Evolutionary conservation across 306 rosid genomes (phyloP).

Genomic region (Inga laurina): DNA sequence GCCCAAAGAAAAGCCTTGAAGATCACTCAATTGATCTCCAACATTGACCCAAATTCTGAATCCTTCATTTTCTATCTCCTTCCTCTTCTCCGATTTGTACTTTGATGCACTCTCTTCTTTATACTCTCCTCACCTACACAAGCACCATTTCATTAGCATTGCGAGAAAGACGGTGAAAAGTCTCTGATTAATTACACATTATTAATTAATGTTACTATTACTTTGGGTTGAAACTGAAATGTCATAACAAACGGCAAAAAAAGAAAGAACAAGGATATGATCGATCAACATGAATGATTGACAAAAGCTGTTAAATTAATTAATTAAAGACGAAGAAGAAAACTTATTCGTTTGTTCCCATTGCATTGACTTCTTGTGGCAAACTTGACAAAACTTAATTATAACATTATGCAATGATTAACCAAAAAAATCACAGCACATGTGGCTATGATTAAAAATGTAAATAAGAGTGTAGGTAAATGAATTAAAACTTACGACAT

Average conservation of each 20-base stretch:
- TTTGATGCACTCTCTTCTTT: constrained; percentile 66
- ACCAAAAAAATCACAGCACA: neutral
- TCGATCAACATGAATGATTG: neutral
- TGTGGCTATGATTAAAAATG: neutral
- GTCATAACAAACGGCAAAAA: neutral
- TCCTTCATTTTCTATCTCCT: constrained; percentile 59
- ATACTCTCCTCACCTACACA: constrained; percentile 26
- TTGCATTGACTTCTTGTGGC: neutral
- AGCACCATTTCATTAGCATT: too few relatives aligned
- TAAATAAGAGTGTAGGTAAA: neutral
- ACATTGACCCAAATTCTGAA: constrained; percentile 88
- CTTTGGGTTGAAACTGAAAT: neutral
- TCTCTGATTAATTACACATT: neutral
- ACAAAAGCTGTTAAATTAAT: neutral
- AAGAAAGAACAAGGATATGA: neutral
- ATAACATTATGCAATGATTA: neutral
- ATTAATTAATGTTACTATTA: neutral
- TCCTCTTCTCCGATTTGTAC: constrained; percentile 66
- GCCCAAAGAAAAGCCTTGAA: constrained; percentile 72
- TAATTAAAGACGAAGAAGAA: neutral
- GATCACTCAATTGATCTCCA: constrained; percentile 94
- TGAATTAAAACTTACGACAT: neutral
- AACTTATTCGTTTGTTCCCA: neutral
- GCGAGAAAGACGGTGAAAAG: too few relatives aligned
- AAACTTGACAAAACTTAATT: neutral